Evolutionary conservation across 345 rosid species (phyloP).

Genomic region (Citrus medica): DNA sequence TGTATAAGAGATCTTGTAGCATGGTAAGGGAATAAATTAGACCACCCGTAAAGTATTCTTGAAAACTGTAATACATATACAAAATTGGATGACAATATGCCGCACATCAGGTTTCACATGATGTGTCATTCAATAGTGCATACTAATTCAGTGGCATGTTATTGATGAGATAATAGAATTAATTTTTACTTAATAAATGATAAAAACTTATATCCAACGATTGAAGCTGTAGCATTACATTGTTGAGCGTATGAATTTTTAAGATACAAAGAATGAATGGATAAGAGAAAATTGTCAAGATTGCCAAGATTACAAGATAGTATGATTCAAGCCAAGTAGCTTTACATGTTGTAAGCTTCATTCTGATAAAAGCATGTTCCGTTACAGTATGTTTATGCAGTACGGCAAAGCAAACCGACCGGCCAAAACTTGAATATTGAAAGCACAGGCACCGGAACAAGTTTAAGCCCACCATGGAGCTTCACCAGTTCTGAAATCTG

Average conservation of each 20-base stretch:
- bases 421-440: not conserved
- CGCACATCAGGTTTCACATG: too few relatives aligned
- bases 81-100: too few relatives aligned
- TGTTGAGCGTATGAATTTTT: not conserved
- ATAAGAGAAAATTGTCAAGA: not conserved
- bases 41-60: not conserved
- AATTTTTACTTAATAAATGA: too few relatives aligned
- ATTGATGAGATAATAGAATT: too few relatives aligned
- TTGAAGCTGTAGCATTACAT: too few relatives aligned
- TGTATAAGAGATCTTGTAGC: not conserved
- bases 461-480: slow-evolving; percentile 88
- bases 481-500: slow-evolving; percentile 98
- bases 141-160: too few relatives aligned
- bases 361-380: not conserved
- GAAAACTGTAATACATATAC: not conserved
- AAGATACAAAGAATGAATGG: not conserved
- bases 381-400: slow-evolving; percentile 8
- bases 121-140: too few relatives aligned
- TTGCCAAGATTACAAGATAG: not conserved
- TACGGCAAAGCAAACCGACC: slow-evolving; percentile 8
- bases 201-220: too few relatives aligned
- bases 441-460: not conserved
- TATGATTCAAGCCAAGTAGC: slow-evolving; percentile 5
- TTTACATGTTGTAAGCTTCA: slow-evolving; percentile 4
- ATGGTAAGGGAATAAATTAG: not conserved